Evolutionary conservation across 148 eudicot species (phyloP).

Genomic region (Silene latifolia): DNA sequence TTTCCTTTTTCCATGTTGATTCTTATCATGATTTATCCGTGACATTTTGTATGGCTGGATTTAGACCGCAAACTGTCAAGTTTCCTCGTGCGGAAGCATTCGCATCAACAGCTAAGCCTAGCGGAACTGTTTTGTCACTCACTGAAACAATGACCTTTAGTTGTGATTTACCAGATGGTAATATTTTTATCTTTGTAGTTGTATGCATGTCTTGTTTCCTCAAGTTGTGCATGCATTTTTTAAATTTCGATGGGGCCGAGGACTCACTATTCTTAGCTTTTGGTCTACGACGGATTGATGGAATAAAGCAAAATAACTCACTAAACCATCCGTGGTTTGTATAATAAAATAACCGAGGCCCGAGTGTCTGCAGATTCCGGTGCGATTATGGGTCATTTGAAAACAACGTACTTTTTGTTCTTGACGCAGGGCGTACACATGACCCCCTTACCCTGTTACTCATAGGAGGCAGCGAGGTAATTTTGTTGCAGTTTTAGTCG

Average conservation of each 20-base stretch:
- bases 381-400: not conserved
- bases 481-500: slow-evolving; percentile 8
- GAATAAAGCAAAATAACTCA: no score
- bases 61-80: slow-evolving; percentile 54
- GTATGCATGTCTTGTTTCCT: not conserved
- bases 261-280: not conserved
- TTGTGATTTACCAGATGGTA: slow-evolving; percentile 58
- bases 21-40: slow-evolving; percentile 82
- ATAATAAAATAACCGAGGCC: not conserved
- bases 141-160: slow-evolving; percentile 61
- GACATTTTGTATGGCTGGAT: slow-evolving; percentile 57
- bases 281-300: not conserved
- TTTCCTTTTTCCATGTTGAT: slow-evolving; percentile 80
- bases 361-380: not conserved
- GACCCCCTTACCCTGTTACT: no score
- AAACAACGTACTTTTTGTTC: not conserved
- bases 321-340: not conserved
- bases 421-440: no score
- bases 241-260: not conserved
- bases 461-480: no score
- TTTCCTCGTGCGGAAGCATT: slow-evolving; percentile 91
- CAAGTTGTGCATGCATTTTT: not conserved
- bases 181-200: not conserved
- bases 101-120: slow-evolving; percentile 59
- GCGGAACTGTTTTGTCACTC: slow-evolving; percentile 62